Evolutionary conservation across 306 rosid genomes (phyloP).

Genomic region (Fagus sylvatica): DNA sequence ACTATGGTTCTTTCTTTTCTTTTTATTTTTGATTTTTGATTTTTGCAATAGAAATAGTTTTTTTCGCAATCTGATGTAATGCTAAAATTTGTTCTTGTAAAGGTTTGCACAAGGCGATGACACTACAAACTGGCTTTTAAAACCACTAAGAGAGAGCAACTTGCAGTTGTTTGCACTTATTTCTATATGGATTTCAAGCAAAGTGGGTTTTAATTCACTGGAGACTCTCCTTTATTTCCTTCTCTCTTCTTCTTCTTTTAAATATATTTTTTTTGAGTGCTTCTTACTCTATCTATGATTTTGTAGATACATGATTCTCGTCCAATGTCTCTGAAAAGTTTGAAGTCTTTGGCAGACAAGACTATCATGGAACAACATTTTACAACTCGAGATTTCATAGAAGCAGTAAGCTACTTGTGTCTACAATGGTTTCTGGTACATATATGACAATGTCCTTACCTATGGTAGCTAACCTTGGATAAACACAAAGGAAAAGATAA

Average conservation of each 20-base stretch:
- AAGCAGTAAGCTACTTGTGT: slow-evolving; percentile 55
- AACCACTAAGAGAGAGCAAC: slow-evolving; percentile 63
- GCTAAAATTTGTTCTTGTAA: background rate
- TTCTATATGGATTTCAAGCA: slow-evolving; percentile 86
- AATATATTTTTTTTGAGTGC: background rate
- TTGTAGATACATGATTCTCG: slow-evolving; percentile 61
- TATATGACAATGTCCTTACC: no score
- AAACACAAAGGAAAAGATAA: no score
- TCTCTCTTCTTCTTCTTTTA: no score
- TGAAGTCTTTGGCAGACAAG: slow-evolving; percentile 63
- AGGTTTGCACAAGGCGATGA: slow-evolving; percentile 32
- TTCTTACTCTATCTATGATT: background rate
- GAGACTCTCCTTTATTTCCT: background rate
- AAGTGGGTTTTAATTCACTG: slow-evolving; percentile 40
- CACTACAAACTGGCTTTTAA: slow-evolving; percentile 59
- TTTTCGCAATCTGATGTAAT: background rate
- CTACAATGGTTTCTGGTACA: background rate
- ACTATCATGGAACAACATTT: slow-evolving; percentile 78
- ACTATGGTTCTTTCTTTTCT: background rate
- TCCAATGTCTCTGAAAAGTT: slow-evolving; percentile 47
- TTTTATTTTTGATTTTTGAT: background rate
- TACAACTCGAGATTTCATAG: slow-evolving; percentile 59
- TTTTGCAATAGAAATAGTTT: background rate
- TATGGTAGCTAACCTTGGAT: no score
- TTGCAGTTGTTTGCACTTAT: slow-evolving; percentile 77